A percentile compares a stretch with the other conserved stretches of the same genome.
Evolutionary conservation across 2,329 filamentous ascomycete species (phyloP).

Genomic region (Colletotrichum horii): DNA sequence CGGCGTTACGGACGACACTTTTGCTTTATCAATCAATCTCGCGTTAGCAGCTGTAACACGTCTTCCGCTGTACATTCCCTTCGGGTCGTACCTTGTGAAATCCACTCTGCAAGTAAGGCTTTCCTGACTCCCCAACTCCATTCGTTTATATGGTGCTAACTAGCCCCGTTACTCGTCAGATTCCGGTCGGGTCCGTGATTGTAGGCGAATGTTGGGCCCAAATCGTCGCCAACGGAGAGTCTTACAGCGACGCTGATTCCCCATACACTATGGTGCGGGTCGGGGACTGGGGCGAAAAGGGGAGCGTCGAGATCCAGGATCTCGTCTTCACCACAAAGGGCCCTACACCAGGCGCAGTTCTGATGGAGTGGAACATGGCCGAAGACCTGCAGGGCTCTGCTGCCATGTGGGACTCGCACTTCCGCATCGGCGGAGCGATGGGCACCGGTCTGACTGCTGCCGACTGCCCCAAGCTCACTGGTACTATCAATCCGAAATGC

Average conservation of each 20-base stretch:
- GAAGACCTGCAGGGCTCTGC: slow-evolving; percentile 35
- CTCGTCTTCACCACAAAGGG: slow-evolving; percentile 63
- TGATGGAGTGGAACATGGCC: slow-evolving; percentile 66
- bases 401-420: slow-evolving; percentile 54
- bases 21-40: neutral
- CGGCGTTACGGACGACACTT: slow-evolving; percentile 59
- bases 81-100: slow-evolving; percentile 30
- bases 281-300: slow-evolving; percentile 57
- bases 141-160: slow-evolving; percentile 45
- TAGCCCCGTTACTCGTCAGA: slow-evolving; percentile 28
- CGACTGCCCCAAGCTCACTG: slow-evolving; percentile 16
- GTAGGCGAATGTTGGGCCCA: slow-evolving; percentile 49
- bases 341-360: slow-evolving; percentile 56
- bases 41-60: slow-evolving; percentile 23
- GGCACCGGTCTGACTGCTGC: slow-evolving; percentile 43
- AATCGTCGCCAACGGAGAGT: slow-evolving; percentile 50
- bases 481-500: slow-evolving; percentile 32
- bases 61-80: slow-evolving; percentile 49
- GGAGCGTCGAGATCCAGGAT: slow-evolving; percentile 63
- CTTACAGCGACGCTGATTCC: slow-evolving; percentile 47
- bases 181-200: slow-evolving; percentile 47
- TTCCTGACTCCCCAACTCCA: neutral
- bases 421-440: slow-evolving; percentile 47
- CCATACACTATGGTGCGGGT: slow-evolving; percentile 58
- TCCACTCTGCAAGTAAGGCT: neutral